Base-by-base conservation (phyloP, 2,329 filamentous ascomycete species). In the Calonectria naviculata region DNA sequence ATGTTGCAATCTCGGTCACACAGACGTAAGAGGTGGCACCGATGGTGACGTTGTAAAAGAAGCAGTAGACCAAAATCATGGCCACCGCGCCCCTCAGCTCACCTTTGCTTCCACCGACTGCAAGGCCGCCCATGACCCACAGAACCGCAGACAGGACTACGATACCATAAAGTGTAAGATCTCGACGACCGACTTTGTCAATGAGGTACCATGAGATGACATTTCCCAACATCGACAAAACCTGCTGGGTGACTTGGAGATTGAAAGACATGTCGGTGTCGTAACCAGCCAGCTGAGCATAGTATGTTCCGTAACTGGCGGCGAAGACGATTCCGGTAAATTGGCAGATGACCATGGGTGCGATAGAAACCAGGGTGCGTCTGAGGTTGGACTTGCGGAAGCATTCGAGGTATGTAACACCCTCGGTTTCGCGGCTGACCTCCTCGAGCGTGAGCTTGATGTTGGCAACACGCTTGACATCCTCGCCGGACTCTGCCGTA, bases 261-360 rank as follows among this genome's bases (percentile, higher is more conserved):
- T 78, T 81, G 76, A 84, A 85, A 58, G 79, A 81, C 65, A 76
- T 79, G 1, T 70, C 64, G 0, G 80, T 82, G 49, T 78, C 80
- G 71, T 82, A 85, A 4, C 84, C 84, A 19, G 85, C 83, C 1
- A 86, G 76, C 65, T 86, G 81, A 47, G 82, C 76, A 71, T 85
- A 86, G 74, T 86, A 86, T 1, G 84, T 85, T 15, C 77, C 76
- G 68, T 86, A 86, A 7, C 76, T 73, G 0, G 80, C 75, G 1
- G 80, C 77, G 31, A 85, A 85, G 26, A 77, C 71, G 15, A 83
- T 78, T 3, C 83, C 83, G 1, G 76, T 77, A 1, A 84, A 73
- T 1, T 76, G 73, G 68, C 84, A 81, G 47, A 84, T 82, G 28
- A 73, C 77, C 7, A 84, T 70, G 5, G 83, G 83, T 10, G 78